phyloP scores from a whole-genome alignment of 1,139 yeast species.

The Blastobotrys petasosporus region DNA sequence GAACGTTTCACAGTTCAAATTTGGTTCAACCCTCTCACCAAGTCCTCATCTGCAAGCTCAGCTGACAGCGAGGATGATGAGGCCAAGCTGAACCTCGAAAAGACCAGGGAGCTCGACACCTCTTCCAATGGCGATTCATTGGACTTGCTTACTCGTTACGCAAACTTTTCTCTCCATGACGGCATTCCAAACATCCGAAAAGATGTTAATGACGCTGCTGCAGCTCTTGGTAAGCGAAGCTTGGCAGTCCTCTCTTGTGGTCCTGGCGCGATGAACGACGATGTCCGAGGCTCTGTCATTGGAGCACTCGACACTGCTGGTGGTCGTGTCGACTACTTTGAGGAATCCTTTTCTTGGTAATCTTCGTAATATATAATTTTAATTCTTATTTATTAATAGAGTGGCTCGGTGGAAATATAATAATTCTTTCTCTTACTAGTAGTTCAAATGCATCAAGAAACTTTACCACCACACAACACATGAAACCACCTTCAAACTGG shows the following conservation, averaged over 20 bases:
- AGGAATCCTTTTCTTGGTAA: constrained; percentile 37
- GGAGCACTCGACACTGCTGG: constrained; percentile 13
- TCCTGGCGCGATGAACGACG: constrained; percentile 23
- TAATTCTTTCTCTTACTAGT: neutral
- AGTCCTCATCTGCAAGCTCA: neutral
- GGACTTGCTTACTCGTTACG: neutral
- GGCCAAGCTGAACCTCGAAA: neutral
- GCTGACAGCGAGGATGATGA: neutral
- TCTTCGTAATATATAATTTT: neutral
- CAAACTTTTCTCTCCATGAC: neutral
- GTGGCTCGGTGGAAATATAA: neutral
- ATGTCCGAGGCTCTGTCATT: constrained; percentile 40
- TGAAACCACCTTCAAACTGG: constrained; percentile 16
- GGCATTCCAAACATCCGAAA: constrained; percentile 7
- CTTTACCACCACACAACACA: neutral
- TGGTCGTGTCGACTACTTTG: constrained; percentile 33
- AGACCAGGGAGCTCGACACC: neutral
- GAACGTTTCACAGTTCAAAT: constrained; percentile 9
- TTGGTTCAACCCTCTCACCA: constrained; percentile 9
- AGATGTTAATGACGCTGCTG: neutral
- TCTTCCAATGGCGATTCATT: no score
- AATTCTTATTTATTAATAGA: neutral
- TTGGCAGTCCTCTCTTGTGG: constrained; percentile 22
- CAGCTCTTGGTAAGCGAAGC: neutral
- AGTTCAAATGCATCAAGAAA: neutral